These are phyloP conservation scores for Atractiella rhizophila DNA, from an alignment of 768 basidiomycete genomes.

Conservation along the genomic window DNA sequence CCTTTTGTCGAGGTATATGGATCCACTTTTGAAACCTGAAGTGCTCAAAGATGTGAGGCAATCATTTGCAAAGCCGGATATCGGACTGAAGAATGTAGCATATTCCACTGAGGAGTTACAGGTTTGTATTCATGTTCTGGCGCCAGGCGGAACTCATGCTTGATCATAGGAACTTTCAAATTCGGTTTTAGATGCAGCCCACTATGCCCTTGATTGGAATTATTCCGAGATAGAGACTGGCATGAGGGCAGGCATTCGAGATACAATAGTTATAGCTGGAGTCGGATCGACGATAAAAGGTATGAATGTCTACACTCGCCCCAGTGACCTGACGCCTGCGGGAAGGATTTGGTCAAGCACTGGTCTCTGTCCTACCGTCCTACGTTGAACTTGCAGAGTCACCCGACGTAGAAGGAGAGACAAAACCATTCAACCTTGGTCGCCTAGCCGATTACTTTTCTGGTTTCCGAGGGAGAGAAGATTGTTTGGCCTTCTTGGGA, in stretches of 20 bases:
- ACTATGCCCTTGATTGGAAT: too few species aligned
- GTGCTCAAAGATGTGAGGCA: slow-evolving; percentile 24
- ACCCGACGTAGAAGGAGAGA: slow-evolving; percentile 26
- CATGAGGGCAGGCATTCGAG: too few species aligned
- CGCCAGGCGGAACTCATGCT: too few species aligned
- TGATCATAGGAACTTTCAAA: too few species aligned
- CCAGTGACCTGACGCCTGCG: not conserved
- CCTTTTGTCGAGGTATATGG: slow-evolving; percentile 53
- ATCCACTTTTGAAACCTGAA: slow-evolving; percentile 56
- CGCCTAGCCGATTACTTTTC: slow-evolving; percentile 70
- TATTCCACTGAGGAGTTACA: not conserved
- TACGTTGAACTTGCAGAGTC: slow-evolving; percentile 39
- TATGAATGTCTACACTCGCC: too few species aligned
- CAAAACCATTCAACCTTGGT: slow-evolving; percentile 37
- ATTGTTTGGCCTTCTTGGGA: slow-evolving; percentile 11
- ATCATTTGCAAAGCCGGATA: not conserved
- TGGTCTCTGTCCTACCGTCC: slow-evolving; percentile 44
- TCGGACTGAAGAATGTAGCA: not conserved
- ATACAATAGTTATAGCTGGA: too few species aligned
- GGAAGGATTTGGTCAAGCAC: slow-evolving; percentile 37
- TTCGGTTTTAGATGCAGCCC: too few species aligned
- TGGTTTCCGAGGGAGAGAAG: slow-evolving; percentile 28
- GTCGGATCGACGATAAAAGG: too few species aligned
- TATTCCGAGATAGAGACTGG: too few species aligned
- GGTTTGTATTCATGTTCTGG: too few species aligned